phyloP scores from a whole-genome alignment of 495 filamentous ascomycete genomes.

The Bacidia gigantensis region DNA sequence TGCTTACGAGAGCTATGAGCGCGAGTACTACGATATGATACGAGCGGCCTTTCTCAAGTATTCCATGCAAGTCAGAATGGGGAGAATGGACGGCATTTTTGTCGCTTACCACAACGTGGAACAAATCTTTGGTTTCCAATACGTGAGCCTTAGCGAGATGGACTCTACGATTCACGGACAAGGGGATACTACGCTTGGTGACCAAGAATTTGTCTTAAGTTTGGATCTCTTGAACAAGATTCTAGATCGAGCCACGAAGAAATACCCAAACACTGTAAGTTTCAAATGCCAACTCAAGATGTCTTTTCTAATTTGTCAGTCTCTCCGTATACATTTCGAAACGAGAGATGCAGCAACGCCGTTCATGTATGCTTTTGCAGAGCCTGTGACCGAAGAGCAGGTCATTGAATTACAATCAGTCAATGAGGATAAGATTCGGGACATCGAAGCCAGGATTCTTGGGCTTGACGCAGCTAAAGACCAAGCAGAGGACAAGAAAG shows the following conservation, averaged over 20 bases:
- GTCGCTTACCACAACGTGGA: conserved; percentile 95
- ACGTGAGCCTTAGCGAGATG: conserved; percentile 76
- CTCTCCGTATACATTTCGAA: conserved; percentile 78
- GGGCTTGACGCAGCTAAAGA: conserved; percentile 27
- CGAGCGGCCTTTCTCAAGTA: conserved; percentile 92
- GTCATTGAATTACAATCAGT: conserved; percentile 60
- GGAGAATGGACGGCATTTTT: conserved; percentile 97
- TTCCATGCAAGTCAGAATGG: conserved; percentile 87
- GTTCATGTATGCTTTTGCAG: conserved; percentile 80
- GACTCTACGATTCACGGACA: conserved; percentile 71
- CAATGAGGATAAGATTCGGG: conserved; percentile 45
- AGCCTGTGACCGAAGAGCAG: conserved; percentile 61
- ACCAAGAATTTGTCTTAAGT: conserved; percentile 75
- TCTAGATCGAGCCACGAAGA: conserved; percentile 55
- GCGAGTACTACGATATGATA: conserved; percentile 96
- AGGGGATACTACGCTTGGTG: conserved; percentile 49
- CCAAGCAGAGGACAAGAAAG: conserved; percentile 13
- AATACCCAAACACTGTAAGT: conserved; percentile 49
- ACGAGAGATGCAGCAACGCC: conserved; percentile 44
- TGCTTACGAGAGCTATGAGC: conserved; percentile 77
- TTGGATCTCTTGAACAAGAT: conserved; percentile 63
- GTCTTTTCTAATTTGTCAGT: conserved; percentile 30
- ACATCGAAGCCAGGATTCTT: conserved; percentile 51
- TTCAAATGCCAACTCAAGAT: neutral
- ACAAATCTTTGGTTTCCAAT: conserved; percentile 96